Conservation (phyloP, 768 basidiomycete species). For the Leccinum subtestaceum region DNA sequence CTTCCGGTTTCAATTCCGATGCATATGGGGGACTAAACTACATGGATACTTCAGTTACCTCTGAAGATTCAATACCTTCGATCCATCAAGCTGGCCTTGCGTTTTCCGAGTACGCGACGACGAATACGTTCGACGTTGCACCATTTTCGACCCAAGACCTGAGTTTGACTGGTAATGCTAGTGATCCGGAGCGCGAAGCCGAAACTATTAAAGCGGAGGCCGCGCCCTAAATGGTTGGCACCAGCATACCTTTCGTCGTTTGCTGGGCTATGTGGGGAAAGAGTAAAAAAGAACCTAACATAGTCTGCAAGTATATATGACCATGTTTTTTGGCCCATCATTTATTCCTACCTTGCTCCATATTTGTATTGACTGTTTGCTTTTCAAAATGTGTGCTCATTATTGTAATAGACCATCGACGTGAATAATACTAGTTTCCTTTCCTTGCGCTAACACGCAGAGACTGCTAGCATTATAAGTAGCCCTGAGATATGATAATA, state of each 20-base stretch:
- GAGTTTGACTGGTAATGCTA: conserved; percentile 50
- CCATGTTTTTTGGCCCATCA: conserved; percentile 30
- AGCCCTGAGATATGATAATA: conserved; percentile 20
- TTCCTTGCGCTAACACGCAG: conserved; percentile 13
- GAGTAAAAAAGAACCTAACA: conserved; percentile 23
- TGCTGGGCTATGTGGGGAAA: conserved; percentile 22
- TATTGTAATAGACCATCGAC: conserved; percentile 36
- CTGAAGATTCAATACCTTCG: conserved; percentile 60
- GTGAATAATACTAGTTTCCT: conserved; percentile 31
- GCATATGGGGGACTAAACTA: conserved; percentile 70
- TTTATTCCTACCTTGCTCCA: conserved; percentile 39
- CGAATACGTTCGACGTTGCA: conserved; percentile 66
- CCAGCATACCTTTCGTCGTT: conserved; percentile 24
- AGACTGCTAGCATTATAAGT: conserved; percentile 16
- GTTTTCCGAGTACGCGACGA: conserved; percentile 68
- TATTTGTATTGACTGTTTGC: conserved; percentile 35
- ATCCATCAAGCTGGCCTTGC: conserved; percentile 63
- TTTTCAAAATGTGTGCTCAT: conserved; percentile 34
- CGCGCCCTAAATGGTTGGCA: conserved; percentile 28
- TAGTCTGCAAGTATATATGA: conserved; percentile 34
- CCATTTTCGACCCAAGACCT: conserved; percentile 68
- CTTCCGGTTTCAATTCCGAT: conserved; percentile 63
- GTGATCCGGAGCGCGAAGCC: conserved; percentile 60
- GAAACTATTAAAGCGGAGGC: conserved; percentile 71
- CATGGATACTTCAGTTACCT: conserved; percentile 66